phyloP scores from a whole-genome alignment of 2,329 filamentous ascomycete species.

The Magnaporthales sp. region DNA sequence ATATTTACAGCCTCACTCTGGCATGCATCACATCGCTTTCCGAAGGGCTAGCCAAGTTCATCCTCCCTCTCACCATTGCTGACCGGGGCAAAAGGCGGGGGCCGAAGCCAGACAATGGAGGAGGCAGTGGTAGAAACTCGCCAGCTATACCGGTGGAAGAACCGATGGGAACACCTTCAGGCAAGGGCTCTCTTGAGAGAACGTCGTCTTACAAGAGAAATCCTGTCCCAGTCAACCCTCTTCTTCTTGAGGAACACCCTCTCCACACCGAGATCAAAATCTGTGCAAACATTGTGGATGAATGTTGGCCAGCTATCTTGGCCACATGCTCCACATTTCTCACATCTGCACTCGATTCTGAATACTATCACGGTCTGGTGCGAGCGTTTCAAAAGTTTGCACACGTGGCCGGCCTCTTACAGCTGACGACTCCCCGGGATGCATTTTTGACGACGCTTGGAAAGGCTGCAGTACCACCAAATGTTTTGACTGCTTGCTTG shows the following conservation, averaged over 20 bases:
- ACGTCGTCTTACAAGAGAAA: conserved; percentile 64
- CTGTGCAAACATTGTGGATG: conserved; percentile 75
- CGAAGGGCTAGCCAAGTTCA: conserved; percentile 86
- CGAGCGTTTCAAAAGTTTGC: conserved; percentile 91
- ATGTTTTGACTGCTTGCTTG: conserved; percentile 55
- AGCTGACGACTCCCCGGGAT: conserved; percentile 79
- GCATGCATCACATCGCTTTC: conserved; percentile 85
- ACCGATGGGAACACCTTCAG: conserved; percentile 18
- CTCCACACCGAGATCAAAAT: conserved; percentile 62
- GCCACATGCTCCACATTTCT: conserved; percentile 94
- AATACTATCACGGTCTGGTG: conserved; percentile 88
- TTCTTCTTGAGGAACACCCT: conserved; percentile 65
- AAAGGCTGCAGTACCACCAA: conserved; percentile 85
- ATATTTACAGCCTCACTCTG: conserved; percentile 82
- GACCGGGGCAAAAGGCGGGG: conserved; percentile 50
- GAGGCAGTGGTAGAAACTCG: conserved; percentile 34
- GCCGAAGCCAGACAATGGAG: conserved; percentile 32
- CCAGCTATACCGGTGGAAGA: conserved; percentile 29
- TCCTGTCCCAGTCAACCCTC: conserved; percentile 74
- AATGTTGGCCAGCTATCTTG: conserved; percentile 92
- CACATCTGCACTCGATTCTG: conserved; percentile 82
- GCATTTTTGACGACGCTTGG: conserved; percentile 90
- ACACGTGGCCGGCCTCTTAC: conserved; percentile 83
- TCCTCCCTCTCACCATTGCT: conserved; percentile 80
- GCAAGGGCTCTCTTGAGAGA: conserved; percentile 39